phyloP scores from a whole-genome alignment of 2,329 filamentous ascomycete genomes.

The Hypoxylon sp. region DNA sequence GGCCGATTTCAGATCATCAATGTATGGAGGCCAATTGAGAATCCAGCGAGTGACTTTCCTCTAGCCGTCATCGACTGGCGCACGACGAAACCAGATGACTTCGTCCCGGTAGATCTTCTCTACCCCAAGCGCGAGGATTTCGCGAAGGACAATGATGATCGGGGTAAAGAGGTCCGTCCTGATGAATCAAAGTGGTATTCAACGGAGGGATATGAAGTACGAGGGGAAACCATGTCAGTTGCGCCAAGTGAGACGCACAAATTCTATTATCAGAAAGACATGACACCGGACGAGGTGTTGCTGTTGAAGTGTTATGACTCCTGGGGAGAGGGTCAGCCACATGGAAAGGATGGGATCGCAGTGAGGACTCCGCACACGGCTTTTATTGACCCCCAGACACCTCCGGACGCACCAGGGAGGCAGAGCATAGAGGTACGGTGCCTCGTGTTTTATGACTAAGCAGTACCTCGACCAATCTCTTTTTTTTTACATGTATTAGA shows the following conservation, averaged over 20 bases:
- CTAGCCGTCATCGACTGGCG: slow-evolving; percentile 76
- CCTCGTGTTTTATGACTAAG: slow-evolving; percentile 72
- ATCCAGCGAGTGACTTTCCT: slow-evolving; percentile 72
- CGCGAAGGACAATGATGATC: slow-evolving; percentile 67
- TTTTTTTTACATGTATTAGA: neutral
- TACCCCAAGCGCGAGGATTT: slow-evolving; percentile 65
- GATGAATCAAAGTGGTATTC: slow-evolving; percentile 62
- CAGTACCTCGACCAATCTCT: neutral
- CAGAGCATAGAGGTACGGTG: slow-evolving; percentile 77
- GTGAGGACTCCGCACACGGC: slow-evolving; percentile 67
- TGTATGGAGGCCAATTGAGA: slow-evolving; percentile 77
- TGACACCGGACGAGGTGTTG: slow-evolving; percentile 69
- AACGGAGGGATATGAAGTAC: slow-evolving; percentile 72
- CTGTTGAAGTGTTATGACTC: slow-evolving; percentile 70
- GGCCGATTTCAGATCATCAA: slow-evolving; percentile 78
- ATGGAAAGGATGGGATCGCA: slow-evolving; percentile 59
- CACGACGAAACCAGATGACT: slow-evolving; percentile 69
- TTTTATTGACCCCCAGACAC: slow-evolving; percentile 69
- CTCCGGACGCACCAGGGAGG: slow-evolving; percentile 61
- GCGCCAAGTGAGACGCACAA: slow-evolving; percentile 70
- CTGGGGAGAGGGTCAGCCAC: slow-evolving; percentile 57
- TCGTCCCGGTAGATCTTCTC: slow-evolving; percentile 73
- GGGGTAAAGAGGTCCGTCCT: slow-evolving; percentile 71
- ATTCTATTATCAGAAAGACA: slow-evolving; percentile 78
- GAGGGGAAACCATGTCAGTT: slow-evolving; percentile 74